Evolutionary conservation across 768 basidiomycete species (phyloP).

Genomic region (Rubroboletus pulcherrimus): DNA sequence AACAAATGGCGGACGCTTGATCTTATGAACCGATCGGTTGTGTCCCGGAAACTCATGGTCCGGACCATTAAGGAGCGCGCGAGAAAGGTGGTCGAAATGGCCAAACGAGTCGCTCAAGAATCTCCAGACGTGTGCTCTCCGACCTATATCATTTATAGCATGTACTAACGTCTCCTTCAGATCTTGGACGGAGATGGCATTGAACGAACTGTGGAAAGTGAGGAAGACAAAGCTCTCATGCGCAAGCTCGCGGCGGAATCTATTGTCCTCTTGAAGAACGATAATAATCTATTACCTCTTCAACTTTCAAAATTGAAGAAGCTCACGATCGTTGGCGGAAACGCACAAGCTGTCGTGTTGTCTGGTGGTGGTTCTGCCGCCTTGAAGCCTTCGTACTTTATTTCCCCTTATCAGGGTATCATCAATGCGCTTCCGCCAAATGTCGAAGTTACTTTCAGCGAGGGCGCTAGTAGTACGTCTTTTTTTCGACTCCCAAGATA

Average conservation of each 20-base stretch:
- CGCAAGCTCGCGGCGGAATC: conserved; percentile 63
- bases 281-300: conserved; percentile 37
- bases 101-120: conserved; percentile 62
- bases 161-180: conserved; percentile 29
- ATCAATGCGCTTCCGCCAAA: conserved; percentile 47
- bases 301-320: conserved; percentile 51
- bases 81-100: conserved; percentile 59
- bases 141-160: background rate
- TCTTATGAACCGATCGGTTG: conserved; percentile 57
- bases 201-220: conserved; percentile 60
- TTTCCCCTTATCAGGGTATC: conserved; percentile 77
- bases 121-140: conserved; percentile 55
- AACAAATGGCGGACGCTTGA: conserved; percentile 76
- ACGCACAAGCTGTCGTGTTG: conserved; percentile 59
- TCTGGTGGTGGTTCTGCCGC: conserved; percentile 75
- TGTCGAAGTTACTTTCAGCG: conserved; percentile 59
- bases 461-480: conserved; percentile 61
- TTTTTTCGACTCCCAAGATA: background rate
- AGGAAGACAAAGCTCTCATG: conserved; percentile 60
- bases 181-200: conserved; percentile 67
- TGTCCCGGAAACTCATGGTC: conserved; percentile 60
- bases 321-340: conserved; percentile 69
- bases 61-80: conserved; percentile 66
- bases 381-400: conserved; percentile 71
- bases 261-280: conserved; percentile 76